Conservation (phyloP, 2,329 filamentous ascomycete genomes). For the Lachnellula willkommii region DNA sequence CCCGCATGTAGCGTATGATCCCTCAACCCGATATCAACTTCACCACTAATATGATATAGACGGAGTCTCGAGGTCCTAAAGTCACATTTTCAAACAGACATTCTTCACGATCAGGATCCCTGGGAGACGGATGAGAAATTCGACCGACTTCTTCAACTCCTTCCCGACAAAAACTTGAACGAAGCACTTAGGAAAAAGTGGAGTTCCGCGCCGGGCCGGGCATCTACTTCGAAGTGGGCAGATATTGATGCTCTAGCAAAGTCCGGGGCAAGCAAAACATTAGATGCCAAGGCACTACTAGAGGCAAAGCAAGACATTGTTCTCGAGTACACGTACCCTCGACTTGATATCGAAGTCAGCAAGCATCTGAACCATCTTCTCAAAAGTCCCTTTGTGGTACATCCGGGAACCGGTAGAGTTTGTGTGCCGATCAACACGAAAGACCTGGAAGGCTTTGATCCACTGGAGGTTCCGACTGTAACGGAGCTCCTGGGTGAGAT, state of each 20-base stretch:
- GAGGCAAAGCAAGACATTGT: conserved; percentile 95
- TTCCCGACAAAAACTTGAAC: conserved; percentile 74
- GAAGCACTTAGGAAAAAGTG: conserved; percentile 84
- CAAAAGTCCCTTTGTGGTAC: conserved; percentile 93
- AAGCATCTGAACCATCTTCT: conserved; percentile 98
- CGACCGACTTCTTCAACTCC: conserved; percentile 72
- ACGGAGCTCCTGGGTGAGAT: conserved; percentile 78
- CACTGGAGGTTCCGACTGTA: conserved; percentile 82
- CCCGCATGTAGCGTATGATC: conserved; percentile 69
- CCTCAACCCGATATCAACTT: neutral
- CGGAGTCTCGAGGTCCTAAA: conserved; percentile 83
- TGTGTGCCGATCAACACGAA: conserved; percentile 88
- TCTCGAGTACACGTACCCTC: conserved; percentile 94
- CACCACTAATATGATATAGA: conserved; percentile 34
- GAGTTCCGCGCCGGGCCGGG: conserved; percentile 73
- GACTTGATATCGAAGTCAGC: conserved; percentile 92
- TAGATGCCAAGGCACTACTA: conserved; percentile 68
- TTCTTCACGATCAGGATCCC: conserved; percentile 80
- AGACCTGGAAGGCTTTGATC: conserved; percentile 76
- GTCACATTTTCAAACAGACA: conserved; percentile 75
- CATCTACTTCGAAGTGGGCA: conserved; percentile 80
- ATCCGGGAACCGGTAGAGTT: conserved; percentile 87
- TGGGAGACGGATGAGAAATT: conserved; percentile 67
- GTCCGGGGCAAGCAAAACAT: conserved; percentile 62
- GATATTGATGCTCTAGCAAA: conserved; percentile 87